These are phyloP conservation scores for Dentipellis sp. DNA, from an alignment of 768 basidiomycete genomes.

Conservation along the genomic window DNA sequence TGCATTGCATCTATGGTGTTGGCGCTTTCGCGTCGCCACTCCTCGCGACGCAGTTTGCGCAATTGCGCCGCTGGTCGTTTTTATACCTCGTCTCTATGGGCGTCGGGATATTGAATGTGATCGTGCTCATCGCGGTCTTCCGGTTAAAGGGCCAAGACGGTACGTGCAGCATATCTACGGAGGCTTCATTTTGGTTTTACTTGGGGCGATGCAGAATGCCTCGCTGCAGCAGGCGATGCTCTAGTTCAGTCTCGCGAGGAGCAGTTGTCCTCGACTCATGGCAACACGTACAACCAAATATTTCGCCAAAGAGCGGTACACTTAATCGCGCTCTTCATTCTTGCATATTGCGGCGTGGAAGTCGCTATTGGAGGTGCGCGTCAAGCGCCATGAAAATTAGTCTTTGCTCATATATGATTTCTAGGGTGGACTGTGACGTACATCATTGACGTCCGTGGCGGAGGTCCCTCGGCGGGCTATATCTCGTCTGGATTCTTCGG, in stretches of 20 bases:
- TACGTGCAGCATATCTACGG: too few relatives aligned
- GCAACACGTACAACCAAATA: constrained; percentile 39
- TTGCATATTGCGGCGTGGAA: constrained; percentile 35
- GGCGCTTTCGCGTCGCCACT: constrained; percentile 66
- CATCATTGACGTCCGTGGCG: constrained; percentile 33
- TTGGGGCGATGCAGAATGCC: background rate
- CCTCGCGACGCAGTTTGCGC: constrained; percentile 73
- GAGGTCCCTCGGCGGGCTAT: constrained; percentile 39
- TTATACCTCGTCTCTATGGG: constrained; percentile 68
- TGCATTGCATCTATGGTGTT: constrained; percentile 64
- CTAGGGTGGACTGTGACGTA: constrained; percentile 50
- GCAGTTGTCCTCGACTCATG: constrained; percentile 24
- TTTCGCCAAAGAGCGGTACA: constrained; percentile 30
- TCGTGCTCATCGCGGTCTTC: constrained; percentile 49
- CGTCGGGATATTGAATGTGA: constrained; percentile 48
- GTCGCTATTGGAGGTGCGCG: constrained; percentile 28
- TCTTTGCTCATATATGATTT: background rate
- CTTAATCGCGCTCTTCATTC: constrained; percentile 30
- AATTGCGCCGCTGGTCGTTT: constrained; percentile 59
- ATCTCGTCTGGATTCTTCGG: constrained; percentile 42
- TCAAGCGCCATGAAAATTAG: background rate
- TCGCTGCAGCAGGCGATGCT: constrained; percentile 32
- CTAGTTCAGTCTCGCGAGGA: constrained; percentile 42
- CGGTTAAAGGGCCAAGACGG: constrained; percentile 65
- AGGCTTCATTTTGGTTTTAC: background rate